phyloP scores from a whole-genome alignment of 2,329 filamentous ascomycete genomes.

The Calonectria honghensis region DNA sequence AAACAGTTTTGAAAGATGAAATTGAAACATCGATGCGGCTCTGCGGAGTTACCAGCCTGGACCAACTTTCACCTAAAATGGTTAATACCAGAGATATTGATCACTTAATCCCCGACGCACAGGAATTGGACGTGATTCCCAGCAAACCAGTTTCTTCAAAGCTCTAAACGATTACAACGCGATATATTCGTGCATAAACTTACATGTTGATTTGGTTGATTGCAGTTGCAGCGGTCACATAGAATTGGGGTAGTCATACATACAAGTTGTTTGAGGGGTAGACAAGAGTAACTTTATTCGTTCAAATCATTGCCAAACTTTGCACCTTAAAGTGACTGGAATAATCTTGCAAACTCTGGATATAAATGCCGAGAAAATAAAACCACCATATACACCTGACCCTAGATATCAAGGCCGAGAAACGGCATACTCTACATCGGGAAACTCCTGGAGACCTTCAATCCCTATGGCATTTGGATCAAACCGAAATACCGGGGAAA shows the following conservation, averaged over 20 bases:
- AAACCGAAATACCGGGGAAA: constrained; percentile 56
- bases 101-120: constrained; percentile 43
- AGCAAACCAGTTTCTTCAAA: constrained; percentile 13
- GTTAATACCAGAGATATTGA: constrained; percentile 54
- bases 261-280: background rate
- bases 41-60: constrained; percentile 49
- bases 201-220: background rate
- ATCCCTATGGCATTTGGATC: constrained; percentile 47
- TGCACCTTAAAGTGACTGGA: background rate
- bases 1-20: constrained; percentile 51
- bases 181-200: background rate
- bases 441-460: constrained; percentile 42
- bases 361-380: background rate
- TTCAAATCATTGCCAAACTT: background rate
- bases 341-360: background rate
- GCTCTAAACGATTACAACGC: constrained; percentile 9
- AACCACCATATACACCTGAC: background rate
- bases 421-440: constrained; percentile 24
- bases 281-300: background rate
- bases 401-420: background rate
- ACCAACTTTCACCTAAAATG: constrained; percentile 45
- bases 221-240: background rate
- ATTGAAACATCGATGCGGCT: constrained; percentile 54
- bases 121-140: constrained; percentile 7
- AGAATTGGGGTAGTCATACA: background rate